A percentile compares a stretch with the other conserved stretches of the same genome.
phyloP scores from a whole-genome alignment of 2,329 filamentous ascomycete genomes.

The Pseudohalonectria lignicola region DNA sequence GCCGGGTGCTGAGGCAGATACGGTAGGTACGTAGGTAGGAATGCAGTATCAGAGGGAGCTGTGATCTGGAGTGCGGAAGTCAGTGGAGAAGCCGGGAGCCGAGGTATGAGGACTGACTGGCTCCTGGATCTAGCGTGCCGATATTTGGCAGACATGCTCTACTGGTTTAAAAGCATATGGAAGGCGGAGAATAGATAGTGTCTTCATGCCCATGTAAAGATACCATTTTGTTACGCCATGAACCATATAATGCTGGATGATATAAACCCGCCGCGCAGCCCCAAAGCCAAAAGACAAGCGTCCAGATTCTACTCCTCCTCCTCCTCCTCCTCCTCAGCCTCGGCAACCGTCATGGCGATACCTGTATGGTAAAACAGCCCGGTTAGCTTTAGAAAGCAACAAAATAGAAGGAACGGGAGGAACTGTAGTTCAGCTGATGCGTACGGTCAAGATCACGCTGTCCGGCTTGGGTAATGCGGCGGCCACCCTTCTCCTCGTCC shows the following conservation, averaged over 20 bases:
- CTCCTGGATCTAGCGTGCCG: slow-evolving; percentile 1
- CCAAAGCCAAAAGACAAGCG: neutral
- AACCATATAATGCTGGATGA: slow-evolving; percentile 3
- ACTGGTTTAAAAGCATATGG: neutral
- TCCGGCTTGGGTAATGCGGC: slow-evolving; percentile 94
- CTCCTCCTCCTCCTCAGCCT: slow-evolving; percentile 57
- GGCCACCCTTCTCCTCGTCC: slow-evolving; percentile 97
- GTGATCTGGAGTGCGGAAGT: neutral
- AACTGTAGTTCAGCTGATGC: too few species aligned
- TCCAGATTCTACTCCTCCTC: slow-evolving; percentile 47
- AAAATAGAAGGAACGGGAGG: too few species aligned
- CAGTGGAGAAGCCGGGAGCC: neutral
- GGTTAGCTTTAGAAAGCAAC: too few species aligned
- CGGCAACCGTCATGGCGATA: slow-evolving; percentile 71
- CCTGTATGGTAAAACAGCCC: slow-evolving; percentile 26
- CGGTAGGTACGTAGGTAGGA: neutral
- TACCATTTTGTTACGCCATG: slow-evolving; percentile 4
- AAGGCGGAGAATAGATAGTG: neutral
- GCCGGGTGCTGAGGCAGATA: too few species aligned
- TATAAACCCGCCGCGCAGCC: slow-evolving; percentile 1
- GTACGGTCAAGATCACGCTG: slow-evolving; percentile 94
- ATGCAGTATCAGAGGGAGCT: neutral
- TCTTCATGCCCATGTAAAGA: slow-evolving; percentile 2
- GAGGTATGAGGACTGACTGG: neutral
- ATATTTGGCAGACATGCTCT: neutral